Percentiles rank a stretch among this genome's conserved stretches.
Evolutionary conservation across 805 yeast species (phyloP).

Genomic region (Lachancea waltii): DNA sequence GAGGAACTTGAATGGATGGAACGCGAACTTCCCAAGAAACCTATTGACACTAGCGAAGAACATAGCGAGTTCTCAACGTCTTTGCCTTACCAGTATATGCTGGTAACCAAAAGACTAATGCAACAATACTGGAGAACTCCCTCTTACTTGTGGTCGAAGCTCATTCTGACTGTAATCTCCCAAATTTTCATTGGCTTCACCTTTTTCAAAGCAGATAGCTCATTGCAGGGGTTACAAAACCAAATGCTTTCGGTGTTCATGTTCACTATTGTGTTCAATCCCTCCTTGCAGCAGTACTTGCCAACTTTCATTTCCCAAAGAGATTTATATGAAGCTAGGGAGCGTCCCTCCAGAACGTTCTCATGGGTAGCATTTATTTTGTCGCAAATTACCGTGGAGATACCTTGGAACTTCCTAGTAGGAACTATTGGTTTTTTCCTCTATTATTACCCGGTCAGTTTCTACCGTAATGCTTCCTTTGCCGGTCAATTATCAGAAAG

Average conservation of each 20-base stretch:
- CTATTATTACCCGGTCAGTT: conserved; percentile 69
- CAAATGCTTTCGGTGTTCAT: conserved; percentile 75
- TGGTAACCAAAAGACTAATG: conserved; percentile 49
- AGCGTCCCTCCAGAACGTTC: conserved; percentile 65
- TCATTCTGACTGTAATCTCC: conserved; percentile 45
- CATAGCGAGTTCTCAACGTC: conserved; percentile 41
- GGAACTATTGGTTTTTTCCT: conserved; percentile 60
- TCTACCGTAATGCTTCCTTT: conserved; percentile 53
- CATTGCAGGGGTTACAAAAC: conserved; percentile 69
- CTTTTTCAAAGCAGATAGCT: conserved; percentile 58
- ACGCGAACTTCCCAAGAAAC: conserved; percentile 40
- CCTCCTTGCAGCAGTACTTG: conserved; percentile 54
- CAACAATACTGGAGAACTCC: conserved; percentile 68
- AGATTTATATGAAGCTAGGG: conserved; percentile 64
- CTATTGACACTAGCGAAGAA: conserved; percentile 31
- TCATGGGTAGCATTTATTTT: conserved; percentile 57
- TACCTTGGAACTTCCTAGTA: conserved; percentile 54
- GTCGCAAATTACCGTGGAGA: conserved; percentile 58
- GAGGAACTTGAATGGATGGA: conserved; percentile 62
- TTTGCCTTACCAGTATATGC: conserved; percentile 34
- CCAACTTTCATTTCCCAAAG: conserved; percentile 59
- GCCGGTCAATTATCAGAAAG: conserved; percentile 43
- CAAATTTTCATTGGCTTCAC: conserved; percentile 70
- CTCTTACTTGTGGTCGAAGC: conserved; percentile 53
- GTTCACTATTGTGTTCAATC: conserved; percentile 51